Conservation (phyloP, 768 basidiomycete genomes). For the Mycena chlorophos region DNA sequence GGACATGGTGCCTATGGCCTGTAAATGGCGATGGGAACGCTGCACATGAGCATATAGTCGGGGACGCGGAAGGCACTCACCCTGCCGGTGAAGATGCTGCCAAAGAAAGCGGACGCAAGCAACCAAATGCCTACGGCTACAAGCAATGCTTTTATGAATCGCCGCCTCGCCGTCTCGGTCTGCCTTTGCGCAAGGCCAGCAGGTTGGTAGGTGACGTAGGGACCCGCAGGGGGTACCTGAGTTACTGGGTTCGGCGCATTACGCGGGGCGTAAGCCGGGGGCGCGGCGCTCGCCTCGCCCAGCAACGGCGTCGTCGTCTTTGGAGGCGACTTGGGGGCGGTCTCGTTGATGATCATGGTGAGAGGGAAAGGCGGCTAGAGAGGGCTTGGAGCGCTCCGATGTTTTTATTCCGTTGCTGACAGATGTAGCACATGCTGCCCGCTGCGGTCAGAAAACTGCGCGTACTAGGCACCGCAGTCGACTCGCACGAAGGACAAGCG, state of each 20-base stretch:
- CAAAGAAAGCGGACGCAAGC: constrained; percentile 4
- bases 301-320: constrained; percentile 18
- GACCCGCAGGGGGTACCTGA: background rate
- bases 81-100: constrained; percentile 5
- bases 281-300: constrained; percentile 10
- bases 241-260: background rate
- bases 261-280: constrained; percentile 16
- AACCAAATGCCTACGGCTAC: constrained; percentile 20
- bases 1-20: constrained; percentile 1
- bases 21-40: background rate
- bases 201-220: constrained; percentile 12
- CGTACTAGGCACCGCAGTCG: constrained; percentile 10
- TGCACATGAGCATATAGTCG: background rate
- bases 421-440: background rate
- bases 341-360: constrained; percentile 20
- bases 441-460: too few species aligned
- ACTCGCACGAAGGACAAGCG: constrained; percentile 11
- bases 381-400: background rate
- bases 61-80: background rate
- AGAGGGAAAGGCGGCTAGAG: background rate
- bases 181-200: background rate
- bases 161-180: constrained; percentile 8
- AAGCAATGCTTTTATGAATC: constrained; percentile 13
- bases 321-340: constrained; percentile 2
- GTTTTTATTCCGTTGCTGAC: constrained; percentile 4